These are phyloP conservation scores for Nemania sp. DNA, from an alignment of 2,329 filamentous ascomycete species.

Conservation along the genomic window DNA sequence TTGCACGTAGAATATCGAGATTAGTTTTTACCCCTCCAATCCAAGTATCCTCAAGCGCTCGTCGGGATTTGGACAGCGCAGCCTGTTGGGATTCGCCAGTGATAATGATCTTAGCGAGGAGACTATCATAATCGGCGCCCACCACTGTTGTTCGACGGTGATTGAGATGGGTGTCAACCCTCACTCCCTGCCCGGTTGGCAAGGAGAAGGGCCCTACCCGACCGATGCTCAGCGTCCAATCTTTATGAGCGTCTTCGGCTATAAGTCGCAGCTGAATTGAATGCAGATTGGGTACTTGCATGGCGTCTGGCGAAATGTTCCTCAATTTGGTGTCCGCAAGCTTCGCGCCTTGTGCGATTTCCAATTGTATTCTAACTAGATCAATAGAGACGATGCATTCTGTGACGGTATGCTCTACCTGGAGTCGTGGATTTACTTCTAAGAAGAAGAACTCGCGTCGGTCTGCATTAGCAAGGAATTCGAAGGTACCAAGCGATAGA, in stretches of 20 bases:
- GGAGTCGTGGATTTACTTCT: slow-evolving; percentile 70
- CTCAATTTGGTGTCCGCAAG: slow-evolving; percentile 22
- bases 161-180: slow-evolving; percentile 34
- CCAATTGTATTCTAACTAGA: slow-evolving; percentile 34
- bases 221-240: slow-evolving; percentile 38
- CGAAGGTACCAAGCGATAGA: slow-evolving; percentile 53
- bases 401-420: slow-evolving; percentile 84
- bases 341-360: slow-evolving; percentile 31
- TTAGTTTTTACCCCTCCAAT: slow-evolving; percentile 35
- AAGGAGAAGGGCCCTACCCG: slow-evolving; percentile 29
- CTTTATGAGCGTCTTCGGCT: slow-evolving; percentile 33
- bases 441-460: slow-evolving; percentile 69
- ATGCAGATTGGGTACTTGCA: slow-evolving; percentile 16
- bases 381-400: slow-evolving; percentile 57
- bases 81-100: slow-evolving; percentile 13
- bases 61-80: slow-evolving; percentile 30
- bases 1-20: slow-evolving; percentile 33
- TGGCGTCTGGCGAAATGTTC: slow-evolving; percentile 16
- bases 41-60: slow-evolving; percentile 36
- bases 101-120: slow-evolving; percentile 37
- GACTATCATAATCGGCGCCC: slow-evolving; percentile 34
- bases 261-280: slow-evolving; percentile 36
- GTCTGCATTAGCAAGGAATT: slow-evolving; percentile 74
- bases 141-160: slow-evolving; percentile 16
- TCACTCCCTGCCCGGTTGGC: slow-evolving; percentile 32